Conservation (phyloP, 345 rosid species). For the Eucalyptus pauciflora region DNA sequence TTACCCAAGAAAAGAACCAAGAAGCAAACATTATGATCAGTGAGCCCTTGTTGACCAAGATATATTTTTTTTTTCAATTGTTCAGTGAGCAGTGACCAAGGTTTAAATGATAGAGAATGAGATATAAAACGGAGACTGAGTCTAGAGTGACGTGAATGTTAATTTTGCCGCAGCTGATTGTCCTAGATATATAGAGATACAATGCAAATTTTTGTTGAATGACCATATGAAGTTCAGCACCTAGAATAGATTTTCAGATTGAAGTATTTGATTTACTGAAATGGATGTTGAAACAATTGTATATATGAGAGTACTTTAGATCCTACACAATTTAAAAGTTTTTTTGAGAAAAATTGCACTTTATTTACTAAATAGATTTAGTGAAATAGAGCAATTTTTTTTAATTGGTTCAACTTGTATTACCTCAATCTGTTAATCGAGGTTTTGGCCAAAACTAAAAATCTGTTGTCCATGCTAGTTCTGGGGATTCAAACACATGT, state of each 20-base stretch:
- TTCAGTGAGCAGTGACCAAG: not conserved
- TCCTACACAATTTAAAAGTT: not conserved
- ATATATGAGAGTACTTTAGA: not conserved
- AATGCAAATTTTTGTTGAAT: not conserved
- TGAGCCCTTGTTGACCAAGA: not conserved
- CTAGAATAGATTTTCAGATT: not conserved
- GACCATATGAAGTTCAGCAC: not conserved
- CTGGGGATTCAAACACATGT: not conserved
- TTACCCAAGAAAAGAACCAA: not conserved
- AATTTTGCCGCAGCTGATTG: not conserved
- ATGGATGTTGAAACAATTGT: not conserved
- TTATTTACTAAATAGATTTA: not conserved
- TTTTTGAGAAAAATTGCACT: not conserved
- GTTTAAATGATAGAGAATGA: not conserved
- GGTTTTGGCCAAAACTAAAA: not conserved
- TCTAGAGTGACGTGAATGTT: not conserved
- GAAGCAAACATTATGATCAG: not conserved
- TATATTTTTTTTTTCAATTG: not conserved
- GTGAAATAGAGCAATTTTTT: not conserved
- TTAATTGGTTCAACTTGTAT: not conserved
- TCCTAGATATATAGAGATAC: not conserved
- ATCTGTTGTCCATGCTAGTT: not conserved
- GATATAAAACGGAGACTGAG: not conserved
- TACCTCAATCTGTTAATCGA: not conserved
- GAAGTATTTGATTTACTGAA: not conserved